These are phyloP conservation scores for Phytophthora meadii DNA, from an alignment of 352 stramenopile genomes.

Conservation along the genomic window DNA sequence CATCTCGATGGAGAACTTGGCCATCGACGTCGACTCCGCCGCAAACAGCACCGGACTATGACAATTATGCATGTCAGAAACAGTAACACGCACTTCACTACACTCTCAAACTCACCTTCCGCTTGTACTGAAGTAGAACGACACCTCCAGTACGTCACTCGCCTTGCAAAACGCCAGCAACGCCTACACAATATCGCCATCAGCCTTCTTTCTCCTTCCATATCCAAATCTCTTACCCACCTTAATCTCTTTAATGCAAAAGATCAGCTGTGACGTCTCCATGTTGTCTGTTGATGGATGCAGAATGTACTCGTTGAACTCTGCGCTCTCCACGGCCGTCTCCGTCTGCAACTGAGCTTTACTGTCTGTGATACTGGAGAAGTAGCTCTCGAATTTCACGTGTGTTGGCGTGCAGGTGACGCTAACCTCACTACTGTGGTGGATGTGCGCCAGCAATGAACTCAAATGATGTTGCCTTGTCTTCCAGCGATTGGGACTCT, in stretches of 20 bases:
- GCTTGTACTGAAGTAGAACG: slow-evolving; percentile 72
- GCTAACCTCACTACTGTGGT: slow-evolving; percentile 81
- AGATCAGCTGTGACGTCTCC: slow-evolving; percentile 81
- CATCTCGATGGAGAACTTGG: slow-evolving; percentile 78
- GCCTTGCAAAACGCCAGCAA: slow-evolving; percentile 82
- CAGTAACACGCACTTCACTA: slow-evolving; percentile 6
- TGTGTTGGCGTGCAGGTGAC: slow-evolving; percentile 70
- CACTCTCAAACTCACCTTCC: slow-evolving; percentile 52
- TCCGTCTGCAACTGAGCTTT: slow-evolving; percentile 86
- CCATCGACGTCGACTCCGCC: slow-evolving; percentile 73
- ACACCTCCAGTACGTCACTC: slow-evolving; percentile 75
- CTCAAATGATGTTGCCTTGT: slow-evolving; percentile 78
- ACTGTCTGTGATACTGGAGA: slow-evolving; percentile 61
- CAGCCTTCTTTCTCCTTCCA: neutral
- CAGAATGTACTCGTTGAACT: slow-evolving; percentile 82
- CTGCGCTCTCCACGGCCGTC: slow-evolving; percentile 76
- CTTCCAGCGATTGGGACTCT: slow-evolving; percentile 57
- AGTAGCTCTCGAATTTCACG: slow-evolving; percentile 87
- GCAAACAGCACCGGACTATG: slow-evolving; percentile 74
- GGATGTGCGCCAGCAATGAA: slow-evolving; percentile 81
- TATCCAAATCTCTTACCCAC: slow-evolving; percentile 26
- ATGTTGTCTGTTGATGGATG: slow-evolving; percentile 39
- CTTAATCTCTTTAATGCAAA: slow-evolving; percentile 84
- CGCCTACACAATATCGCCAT: slow-evolving; percentile 26
- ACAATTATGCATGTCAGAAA: slow-evolving; percentile 6